Evolutionary conservation across 1,284 basidiomycete genomes (phyloP).

Genomic region (Porodaedalea pini): DNA sequence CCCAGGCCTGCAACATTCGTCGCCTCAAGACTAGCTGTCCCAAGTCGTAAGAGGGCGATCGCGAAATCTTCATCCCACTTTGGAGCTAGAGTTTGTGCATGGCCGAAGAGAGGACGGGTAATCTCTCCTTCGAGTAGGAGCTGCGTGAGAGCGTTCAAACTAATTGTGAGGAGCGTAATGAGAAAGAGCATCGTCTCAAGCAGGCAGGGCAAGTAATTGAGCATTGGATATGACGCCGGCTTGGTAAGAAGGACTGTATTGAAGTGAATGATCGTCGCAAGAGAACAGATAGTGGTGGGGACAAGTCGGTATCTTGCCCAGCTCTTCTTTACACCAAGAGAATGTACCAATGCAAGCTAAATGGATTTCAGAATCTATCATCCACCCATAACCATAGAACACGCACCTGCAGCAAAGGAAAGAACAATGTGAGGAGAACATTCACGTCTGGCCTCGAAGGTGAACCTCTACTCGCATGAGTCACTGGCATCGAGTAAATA

Average conservation of each 20-base stretch:
- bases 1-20: conserved; percentile 67
- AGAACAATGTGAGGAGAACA: conserved; percentile 59
- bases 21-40: conserved; percentile 69
- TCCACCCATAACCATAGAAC: conserved; percentile 6
- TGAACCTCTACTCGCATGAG: conserved; percentile 45
- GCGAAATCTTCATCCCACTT: conserved; percentile 70
- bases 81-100: conserved; percentile 40
- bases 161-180: conserved; percentile 52
- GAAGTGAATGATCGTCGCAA: conserved; percentile 62
- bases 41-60: conserved; percentile 62
- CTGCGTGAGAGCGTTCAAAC: conserved; percentile 60
- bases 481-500: conserved; percentile 62
- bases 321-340: conserved; percentile 55
- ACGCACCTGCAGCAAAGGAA: conserved; percentile 64
- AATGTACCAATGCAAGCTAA: conserved; percentile 60
- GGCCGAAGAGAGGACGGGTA: conserved; percentile 45
- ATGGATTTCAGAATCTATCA: not conserved
- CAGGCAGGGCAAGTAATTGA: conserved; percentile 68
- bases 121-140: conserved; percentile 53
- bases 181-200: conserved; percentile 59
- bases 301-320: conserved; percentile 61
- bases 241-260: conserved; percentile 55
- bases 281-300: conserved; percentile 58
- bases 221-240: conserved; percentile 53
- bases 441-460: conserved; percentile 66